Evolutionary conservation across 2,329 filamentous ascomycete genomes (phyloP).

Genomic region (Calcarisporium arbuscula): DNA sequence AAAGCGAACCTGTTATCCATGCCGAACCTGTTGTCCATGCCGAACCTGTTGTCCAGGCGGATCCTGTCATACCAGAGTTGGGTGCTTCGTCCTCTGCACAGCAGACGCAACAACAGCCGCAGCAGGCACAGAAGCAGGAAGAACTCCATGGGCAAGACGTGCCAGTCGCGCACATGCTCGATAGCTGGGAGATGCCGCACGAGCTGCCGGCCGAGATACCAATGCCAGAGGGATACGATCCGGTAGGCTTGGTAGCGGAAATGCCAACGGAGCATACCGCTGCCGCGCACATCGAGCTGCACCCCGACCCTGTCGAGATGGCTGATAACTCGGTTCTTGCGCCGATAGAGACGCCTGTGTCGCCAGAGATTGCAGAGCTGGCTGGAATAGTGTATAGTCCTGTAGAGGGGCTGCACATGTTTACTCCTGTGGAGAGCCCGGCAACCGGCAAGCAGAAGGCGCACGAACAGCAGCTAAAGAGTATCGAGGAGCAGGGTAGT

Average conservation of each 20-base stretch:
- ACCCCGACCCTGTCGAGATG: slow-evolving; percentile 41
- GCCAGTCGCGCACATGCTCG: slow-evolving; percentile 24
- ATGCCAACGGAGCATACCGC: slow-evolving; percentile 39
- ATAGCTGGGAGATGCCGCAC: slow-evolving; percentile 24
- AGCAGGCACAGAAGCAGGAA: too few species aligned
- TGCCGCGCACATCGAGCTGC: slow-evolving; percentile 31
- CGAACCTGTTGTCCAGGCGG: neutral
- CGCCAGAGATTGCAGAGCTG: slow-evolving; percentile 30
- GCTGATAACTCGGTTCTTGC: slow-evolving; percentile 30
- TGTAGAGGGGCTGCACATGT: too few species aligned
- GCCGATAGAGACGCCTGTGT: slow-evolving; percentile 24
- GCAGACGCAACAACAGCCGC: too few species aligned
- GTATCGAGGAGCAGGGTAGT: slow-evolving; percentile 22
- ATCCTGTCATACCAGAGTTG: neutral
- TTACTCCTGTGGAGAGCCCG: too few species aligned
- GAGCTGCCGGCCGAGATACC: slow-evolving; percentile 23
- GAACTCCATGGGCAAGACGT: too few species aligned
- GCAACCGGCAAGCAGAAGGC: too few species aligned
- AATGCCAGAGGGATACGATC: slow-evolving; percentile 22
- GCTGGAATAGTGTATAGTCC: too few species aligned
- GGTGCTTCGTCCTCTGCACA: too few species aligned
- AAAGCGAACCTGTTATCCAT: slow-evolving; percentile 2
- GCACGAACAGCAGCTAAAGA: too few species aligned
- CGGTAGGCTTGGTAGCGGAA: slow-evolving; percentile 40
- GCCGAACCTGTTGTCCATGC: neutral